These are phyloP conservation scores for Aspergillus sp. DNA, from an alignment of 2,329 filamentous ascomycete genomes.

Conservation along the genomic window DNA sequence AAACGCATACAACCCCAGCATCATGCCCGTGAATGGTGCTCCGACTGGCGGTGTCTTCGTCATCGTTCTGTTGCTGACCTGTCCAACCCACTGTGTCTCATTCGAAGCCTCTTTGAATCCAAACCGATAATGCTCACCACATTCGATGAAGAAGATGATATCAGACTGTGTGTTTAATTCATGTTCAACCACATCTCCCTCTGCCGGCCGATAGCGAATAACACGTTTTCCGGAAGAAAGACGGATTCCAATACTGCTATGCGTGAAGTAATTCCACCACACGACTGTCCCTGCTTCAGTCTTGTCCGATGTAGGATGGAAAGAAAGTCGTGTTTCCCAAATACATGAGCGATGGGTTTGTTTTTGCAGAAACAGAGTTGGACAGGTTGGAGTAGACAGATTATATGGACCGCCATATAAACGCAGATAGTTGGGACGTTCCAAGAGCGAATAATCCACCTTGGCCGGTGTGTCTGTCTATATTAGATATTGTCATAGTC, in stretches of 20 bases:
- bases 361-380: slow-evolving; percentile 52
- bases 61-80: slow-evolving; percentile 27
- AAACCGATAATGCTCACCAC: slow-evolving; percentile 25
- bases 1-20: slow-evolving; percentile 44
- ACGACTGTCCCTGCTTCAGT: slow-evolving; percentile 52
- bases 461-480: slow-evolving; percentile 45
- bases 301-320: slow-evolving; percentile 37
- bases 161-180: slow-evolving; percentile 10
- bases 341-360: slow-evolving; percentile 42
- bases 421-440: slow-evolving; percentile 41
- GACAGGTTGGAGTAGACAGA: slow-evolving; percentile 46
- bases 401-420: slow-evolving; percentile 51
- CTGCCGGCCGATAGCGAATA: slow-evolving; percentile 20
- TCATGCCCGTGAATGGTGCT: slow-evolving; percentile 41
- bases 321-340: slow-evolving; percentile 44
- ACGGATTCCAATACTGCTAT: slow-evolving; percentile 39
- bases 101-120: slow-evolving; percentile 16
- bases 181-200: slow-evolving; percentile 12
- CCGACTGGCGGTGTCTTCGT: slow-evolving; percentile 35
- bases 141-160: slow-evolving; percentile 24
- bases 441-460: slow-evolving; percentile 43
- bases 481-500: background rate
- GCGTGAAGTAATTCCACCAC: slow-evolving; percentile 51
- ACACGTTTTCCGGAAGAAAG: slow-evolving; percentile 14
- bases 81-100: slow-evolving; percentile 19